phyloP scores from a whole-genome alignment of 805 yeast species.

The Wickerhamomyces strasburgensis region DNA sequence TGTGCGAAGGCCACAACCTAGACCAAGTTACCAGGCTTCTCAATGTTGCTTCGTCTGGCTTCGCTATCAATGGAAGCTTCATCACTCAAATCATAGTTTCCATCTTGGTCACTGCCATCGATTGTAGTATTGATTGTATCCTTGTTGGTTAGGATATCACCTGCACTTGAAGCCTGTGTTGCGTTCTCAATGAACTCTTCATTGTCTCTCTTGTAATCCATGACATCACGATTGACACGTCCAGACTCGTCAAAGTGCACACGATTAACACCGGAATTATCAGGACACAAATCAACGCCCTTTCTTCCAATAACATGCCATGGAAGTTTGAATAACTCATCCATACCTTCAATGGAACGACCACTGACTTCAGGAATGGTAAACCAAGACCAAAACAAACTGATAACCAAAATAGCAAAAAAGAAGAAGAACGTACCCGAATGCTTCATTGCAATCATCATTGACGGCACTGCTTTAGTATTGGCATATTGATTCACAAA shows the following conservation, averaged over 20 bases:
- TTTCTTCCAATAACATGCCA: constrained; percentile 54
- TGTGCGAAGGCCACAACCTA: too few species aligned
- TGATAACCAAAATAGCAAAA: constrained; percentile 34
- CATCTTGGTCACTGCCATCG: background rate
- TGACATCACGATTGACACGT: constrained; percentile 6
- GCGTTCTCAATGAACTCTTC: constrained; percentile 12
- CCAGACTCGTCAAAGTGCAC: constrained; percentile 9
- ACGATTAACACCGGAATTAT: constrained; percentile 35
- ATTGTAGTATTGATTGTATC: constrained; percentile 7
- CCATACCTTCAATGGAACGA: constrained; percentile 34
- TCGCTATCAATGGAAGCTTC: background rate
- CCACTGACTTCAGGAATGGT: constrained; percentile 34
- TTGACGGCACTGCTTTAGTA: constrained; percentile 48
- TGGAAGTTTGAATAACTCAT: constrained; percentile 36
- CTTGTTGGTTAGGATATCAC: constrained; percentile 2
- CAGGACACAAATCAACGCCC: constrained; percentile 48
- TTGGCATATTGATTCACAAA: constrained; percentile 53
- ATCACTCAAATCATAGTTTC: background rate
- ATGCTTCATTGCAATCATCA: constrained; percentile 40
- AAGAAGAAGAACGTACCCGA: constrained; percentile 50
- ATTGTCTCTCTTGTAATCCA: constrained; percentile 7
- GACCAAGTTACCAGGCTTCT: too few species aligned
- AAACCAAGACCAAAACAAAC: constrained; percentile 34
- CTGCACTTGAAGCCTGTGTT: constrained; percentile 6
- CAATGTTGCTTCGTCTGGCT: too few species aligned